These are phyloP conservation scores for Ephemerocybe angulata DNA, from an alignment of 768 basidiomycete genomes.

Conservation along the genomic window DNA sequence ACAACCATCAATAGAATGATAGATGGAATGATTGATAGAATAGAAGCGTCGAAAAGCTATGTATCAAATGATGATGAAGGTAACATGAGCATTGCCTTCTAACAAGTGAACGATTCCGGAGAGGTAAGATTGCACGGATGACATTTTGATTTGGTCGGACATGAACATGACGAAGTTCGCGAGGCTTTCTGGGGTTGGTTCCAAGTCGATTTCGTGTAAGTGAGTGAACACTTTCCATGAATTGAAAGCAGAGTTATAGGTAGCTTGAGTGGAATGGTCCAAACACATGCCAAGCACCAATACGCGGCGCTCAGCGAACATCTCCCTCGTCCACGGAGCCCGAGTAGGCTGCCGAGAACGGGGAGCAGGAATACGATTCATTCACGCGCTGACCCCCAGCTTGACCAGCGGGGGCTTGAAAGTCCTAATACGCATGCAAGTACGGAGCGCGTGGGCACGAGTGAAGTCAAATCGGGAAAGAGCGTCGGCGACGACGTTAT, in stretches of 20 bases:
- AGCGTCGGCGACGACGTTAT: slow-evolving; percentile 24
- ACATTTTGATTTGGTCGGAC: slow-evolving; percentile 32
- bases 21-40: too few species aligned
- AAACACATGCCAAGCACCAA: slow-evolving; percentile 22
- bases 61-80: too few species aligned
- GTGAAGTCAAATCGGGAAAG: slow-evolving; percentile 17
- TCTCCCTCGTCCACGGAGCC: too few species aligned
- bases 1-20: too few species aligned
- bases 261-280: slow-evolving; percentile 12
- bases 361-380: too few species aligned
- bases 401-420: slow-evolving; percentile 7
- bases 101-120: slow-evolving; percentile 39
- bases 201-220: slow-evolving; percentile 22
- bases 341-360: too few species aligned
- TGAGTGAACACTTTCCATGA: slow-evolving; percentile 28
- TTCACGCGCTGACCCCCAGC: slow-evolving; percentile 25
- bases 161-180: slow-evolving; percentile 34
- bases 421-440: not conserved
- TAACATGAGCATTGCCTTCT: too few species aligned
- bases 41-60: too few species aligned
- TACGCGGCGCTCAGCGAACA: slow-evolving; percentile 23
- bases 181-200: slow-evolving; percentile 32
- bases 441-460: not conserved
- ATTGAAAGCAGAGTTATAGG: slow-evolving; percentile 29
- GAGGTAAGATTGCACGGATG: slow-evolving; percentile 33